Base-by-base conservation (phyloP, 2,329 filamentous ascomycete genomes). In the Phyllosticta citrichinensis region DNA sequence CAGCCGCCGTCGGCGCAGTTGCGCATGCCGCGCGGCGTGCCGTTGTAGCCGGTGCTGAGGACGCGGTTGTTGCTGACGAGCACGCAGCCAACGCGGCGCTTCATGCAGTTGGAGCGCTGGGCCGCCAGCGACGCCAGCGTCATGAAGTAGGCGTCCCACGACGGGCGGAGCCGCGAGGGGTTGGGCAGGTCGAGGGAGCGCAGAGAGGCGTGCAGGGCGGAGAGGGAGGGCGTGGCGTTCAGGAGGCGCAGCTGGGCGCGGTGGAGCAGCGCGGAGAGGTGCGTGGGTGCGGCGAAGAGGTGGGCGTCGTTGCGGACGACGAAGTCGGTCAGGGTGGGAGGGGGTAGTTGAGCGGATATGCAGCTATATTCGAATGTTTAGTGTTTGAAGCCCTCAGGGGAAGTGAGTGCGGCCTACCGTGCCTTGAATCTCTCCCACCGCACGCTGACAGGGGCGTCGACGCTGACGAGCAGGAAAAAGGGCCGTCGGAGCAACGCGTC, bases 131-230 rank as follows among this genome's bases (percentile, higher is more conserved):
- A 91, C 5, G 94, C 92, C n/a, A 99, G 80, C 51, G 89, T 85
- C 94, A 99, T 99, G 72, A 99, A 99, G 77, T 99, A 99, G 68
- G 89, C 87, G 75, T 99, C 94, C 94, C 94, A 99, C 56, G 84
- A 87, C 0, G 94, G 94, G 1, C 94, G 85, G 40, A 99, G 80
- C 1, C 94, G 87, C 67, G 88, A 83, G 35, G 87, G 82, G 69
- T 94, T 86, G 1, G 87, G 81, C 25, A 99, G 83, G 71, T 96
- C 84, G 8, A 97, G 81, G 55, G 84, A 82, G 56, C 83, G 80
- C 1, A 99, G 83, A 9, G 88, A 87, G 3, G 81, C 79, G 72
- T 91, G 86, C 5, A 97, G 81, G 66, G 87, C 82, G 10, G 84
- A 77, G 1, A 96, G 76, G 25, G 87, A 87, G 17, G 83, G 80